Base-by-base conservation (phyloP, 352 stramenopile species). In the Globisporangium nodosum region DNA sequence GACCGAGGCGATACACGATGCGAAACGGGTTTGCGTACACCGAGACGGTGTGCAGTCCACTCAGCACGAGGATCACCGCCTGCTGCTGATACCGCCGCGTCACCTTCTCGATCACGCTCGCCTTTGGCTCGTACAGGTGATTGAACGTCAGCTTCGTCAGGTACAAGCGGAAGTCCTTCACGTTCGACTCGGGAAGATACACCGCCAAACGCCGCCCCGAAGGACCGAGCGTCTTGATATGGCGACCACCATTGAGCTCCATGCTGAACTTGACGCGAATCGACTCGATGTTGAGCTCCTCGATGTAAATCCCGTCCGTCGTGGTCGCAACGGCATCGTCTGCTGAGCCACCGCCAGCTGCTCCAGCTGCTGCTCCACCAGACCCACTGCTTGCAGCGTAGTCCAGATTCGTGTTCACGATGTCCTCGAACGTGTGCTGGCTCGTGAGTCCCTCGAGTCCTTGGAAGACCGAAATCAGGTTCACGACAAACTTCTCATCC, bases 401-500 rank as follows among this genome's bases (percentile, higher is more conserved):
- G 56, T 90, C 78, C 6, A 92, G 52, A 49, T 88, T 74, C 13
- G 73, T 87, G 64, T 92, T 77, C 11, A 94, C 77, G 40, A 94
- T 88, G 30, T 90, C 75, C 24, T 94, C 83, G 61, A 96, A 96
- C 1, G 71, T 74, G 43, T 89, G 80, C 31, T 89, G 74, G 12
- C 70, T 89, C 4, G 74, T 78, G 40, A 96, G 68, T 18, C 70
- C 76, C 42, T 90, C 86, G 0, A 96, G 73, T 0, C 85, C 86
- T 70, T 96, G 86, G 61, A 96, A 96, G 12, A 96, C 86, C 12
- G 74, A 93, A 57, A 96, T 96, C 21, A 96, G 64, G 52, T 96
- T 92, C 16, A 93, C 86, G 6, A 96, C 83, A 69, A 96, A 96
- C 65, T 94, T 96, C 56, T 96, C 86, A 64, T 96, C 86, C 1